These are phyloP conservation scores for Camelina sativa DNA, from an alignment of 345 rosid species.

Conservation along the genomic window DNA sequence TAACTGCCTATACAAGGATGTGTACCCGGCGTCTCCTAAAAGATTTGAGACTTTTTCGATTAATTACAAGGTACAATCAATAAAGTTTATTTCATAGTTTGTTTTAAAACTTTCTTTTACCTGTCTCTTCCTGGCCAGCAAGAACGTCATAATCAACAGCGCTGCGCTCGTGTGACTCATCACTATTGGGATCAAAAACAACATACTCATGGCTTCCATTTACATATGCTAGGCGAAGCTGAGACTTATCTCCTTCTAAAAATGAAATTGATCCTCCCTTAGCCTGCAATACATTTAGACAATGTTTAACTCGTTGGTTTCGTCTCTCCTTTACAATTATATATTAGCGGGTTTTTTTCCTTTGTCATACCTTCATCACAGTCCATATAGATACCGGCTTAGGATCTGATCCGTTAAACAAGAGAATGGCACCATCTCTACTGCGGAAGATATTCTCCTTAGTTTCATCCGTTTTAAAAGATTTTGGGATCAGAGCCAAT, in stretches of 20 bases:
- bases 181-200: conserved; percentile 69
- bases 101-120: conserved; percentile 36
- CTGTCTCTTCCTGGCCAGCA: conserved; percentile 54
- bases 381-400: conserved; percentile 80
- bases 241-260: conserved; percentile 56
- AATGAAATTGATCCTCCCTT: conserved; percentile 73
- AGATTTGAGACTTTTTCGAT: not conserved
- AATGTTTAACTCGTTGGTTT: conserved; percentile 18
- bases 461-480: conserved; percentile 40
- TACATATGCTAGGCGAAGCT: conserved; percentile 62
- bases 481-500: conserved; percentile 66
- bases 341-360: too few species aligned
- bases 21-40: conserved; percentile 63
- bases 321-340: not conserved
- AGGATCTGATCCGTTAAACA: conserved; percentile 68
- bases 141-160: conserved; percentile 41
- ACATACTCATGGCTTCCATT: conserved; percentile 86
- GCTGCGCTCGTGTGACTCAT: conserved; percentile 58
- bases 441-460: conserved; percentile 49
- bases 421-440: conserved; percentile 77
- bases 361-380: conserved; percentile 65
- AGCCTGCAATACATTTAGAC: conserved; percentile 63
- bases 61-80: not conserved
- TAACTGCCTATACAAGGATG: conserved; percentile 78
- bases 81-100: conserved; percentile 8